Evolutionary conservation across 2,329 filamentous ascomycete species (phyloP), one percentile per base, ranked within the genome.

Genomic region (Aspergillus sp.): DNA sequence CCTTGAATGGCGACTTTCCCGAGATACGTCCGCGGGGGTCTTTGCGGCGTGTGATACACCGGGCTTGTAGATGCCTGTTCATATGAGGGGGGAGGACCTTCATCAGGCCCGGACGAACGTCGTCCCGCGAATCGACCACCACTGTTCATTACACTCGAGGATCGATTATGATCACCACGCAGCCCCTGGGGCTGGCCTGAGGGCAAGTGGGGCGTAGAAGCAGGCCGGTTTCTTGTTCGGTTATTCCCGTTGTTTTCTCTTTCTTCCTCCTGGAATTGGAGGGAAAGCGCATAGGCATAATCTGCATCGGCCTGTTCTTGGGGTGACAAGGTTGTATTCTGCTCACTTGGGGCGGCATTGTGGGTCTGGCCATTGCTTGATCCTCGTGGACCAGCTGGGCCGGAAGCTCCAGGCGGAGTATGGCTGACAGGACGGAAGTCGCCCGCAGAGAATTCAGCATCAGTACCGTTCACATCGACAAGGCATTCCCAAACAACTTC

Each of bases 401-500:
- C 60, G 26, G 63, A 49, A 4, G 59, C 46, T 35, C 37, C 54
- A 6, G 62, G 48, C 37, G 64, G 42, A 19, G 61, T 69, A 54
- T 83, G 83, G 13, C 88, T 84, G n/a, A 96, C 87, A 0, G 86
- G 75, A 29, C 85, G 80, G 65, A 97, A 97, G 58, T 97, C 90
- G 2, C 93, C 93, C 0, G 90, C 89, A 54, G 89, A 88, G 57
- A 94, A 89, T 60, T 90, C 87, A 2, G 88, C 83, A 10, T 79
- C 79, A 57, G 87, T 85, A 6, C 93, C 93, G 40, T 84, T 93
- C 19, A 95, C 84, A 56, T 97, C 91, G 1, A 86, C 85, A 2
- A 98, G 74, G 7, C 86, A 93, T 67, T 98, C 93, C 93, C 93
- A 98, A 0, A 98, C 88, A 9, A 98, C 83, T 62, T 97, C 91